Evolutionary conservation across 345 rosid species (phyloP).

Genomic region (Salix udensis): DNA sequence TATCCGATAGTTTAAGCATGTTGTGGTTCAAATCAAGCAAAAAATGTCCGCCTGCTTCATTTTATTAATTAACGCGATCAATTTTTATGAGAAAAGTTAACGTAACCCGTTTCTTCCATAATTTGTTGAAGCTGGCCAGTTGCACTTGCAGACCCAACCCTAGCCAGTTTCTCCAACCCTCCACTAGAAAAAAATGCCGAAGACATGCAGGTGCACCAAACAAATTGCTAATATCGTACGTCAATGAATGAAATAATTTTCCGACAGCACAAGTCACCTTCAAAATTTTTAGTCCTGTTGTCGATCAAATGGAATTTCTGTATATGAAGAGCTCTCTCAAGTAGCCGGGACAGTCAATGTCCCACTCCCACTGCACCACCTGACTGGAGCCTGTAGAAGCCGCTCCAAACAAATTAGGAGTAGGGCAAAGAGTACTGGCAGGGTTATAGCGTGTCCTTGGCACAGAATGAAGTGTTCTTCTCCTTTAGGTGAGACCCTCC

Average conservation of each 20-base stretch:
- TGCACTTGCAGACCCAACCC: background rate
- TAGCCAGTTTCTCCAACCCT: background rate
- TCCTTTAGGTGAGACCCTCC: constrained; percentile 11
- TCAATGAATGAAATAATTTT: background rate
- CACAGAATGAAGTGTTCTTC: constrained; percentile 37
- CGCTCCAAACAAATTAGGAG: constrained; percentile 32
- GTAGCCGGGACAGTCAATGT: constrained; percentile 20
- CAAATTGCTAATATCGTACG: background rate
- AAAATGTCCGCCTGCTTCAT: too few species aligned
- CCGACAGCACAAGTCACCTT: background rate
- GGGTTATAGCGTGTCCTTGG: constrained; percentile 24
- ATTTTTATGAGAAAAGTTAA: background rate
- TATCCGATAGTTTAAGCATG: background rate
- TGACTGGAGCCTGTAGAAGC: constrained; percentile 29
- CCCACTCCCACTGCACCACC: constrained; percentile 36
- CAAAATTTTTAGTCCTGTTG: background rate
- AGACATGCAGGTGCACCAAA: background rate
- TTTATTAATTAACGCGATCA: background rate
- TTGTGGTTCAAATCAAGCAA: background rate
- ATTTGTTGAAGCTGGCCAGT: background rate
- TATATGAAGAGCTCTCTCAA: too few species aligned
- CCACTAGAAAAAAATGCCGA: background rate
- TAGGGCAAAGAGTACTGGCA: background rate
- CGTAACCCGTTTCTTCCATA: background rate
- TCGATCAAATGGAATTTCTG: background rate